Percentiles rank a stretch among this genome's conserved stretches.
Evolutionary conservation across 495 filamentous ascomycete species (phyloP).

Genomic region (Amniculicola lignicola): DNA sequence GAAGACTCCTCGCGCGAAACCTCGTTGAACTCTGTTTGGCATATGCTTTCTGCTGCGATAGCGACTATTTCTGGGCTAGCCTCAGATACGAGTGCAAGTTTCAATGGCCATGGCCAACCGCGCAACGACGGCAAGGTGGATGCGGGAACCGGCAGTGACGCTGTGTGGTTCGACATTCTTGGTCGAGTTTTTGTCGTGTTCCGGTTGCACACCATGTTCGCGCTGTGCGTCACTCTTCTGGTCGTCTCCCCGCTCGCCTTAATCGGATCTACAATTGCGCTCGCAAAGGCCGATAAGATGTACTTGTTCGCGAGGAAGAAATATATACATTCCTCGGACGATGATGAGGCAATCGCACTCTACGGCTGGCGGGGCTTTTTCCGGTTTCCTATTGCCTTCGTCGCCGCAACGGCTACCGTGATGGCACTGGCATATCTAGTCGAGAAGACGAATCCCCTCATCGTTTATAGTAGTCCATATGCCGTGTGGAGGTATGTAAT

Average conservation of each 20-base stretch:
- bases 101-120: slow-evolving; percentile 54
- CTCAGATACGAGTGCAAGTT: slow-evolving; percentile 63
- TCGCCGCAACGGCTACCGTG: slow-evolving; percentile 63
- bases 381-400: slow-evolving; percentile 75
- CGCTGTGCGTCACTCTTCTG: slow-evolving; percentile 77
- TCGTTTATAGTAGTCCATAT: slow-evolving; percentile 82
- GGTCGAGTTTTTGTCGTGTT: slow-evolving; percentile 78
- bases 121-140: slow-evolving; percentile 60
- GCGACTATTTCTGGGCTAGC: slow-evolving; percentile 68
- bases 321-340: slow-evolving; percentile 55
- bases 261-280: slow-evolving; percentile 61
- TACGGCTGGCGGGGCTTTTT: slow-evolving; percentile 78
- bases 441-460: slow-evolving; percentile 77
- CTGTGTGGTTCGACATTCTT: slow-evolving; percentile 94
- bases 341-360: slow-evolving; percentile 60
- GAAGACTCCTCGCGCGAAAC: slow-evolving; percentile 80
- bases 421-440: slow-evolving; percentile 74
- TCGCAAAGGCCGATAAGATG: slow-evolving; percentile 68
- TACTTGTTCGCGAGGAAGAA: slow-evolving; percentile 72
- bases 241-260: slow-evolving; percentile 72
- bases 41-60: slow-evolving; percentile 84
- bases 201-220: slow-evolving; percentile 75
- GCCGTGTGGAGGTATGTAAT: slow-evolving; percentile 52
- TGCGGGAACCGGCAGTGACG: slow-evolving; percentile 64
- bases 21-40: slow-evolving; percentile 68